Percentiles rank a stretch among this genome's conserved stretches.
Conservation (phyloP, 2,329 filamentous ascomycete genomes). For the Pseudogymnoascus sp. region DNA sequence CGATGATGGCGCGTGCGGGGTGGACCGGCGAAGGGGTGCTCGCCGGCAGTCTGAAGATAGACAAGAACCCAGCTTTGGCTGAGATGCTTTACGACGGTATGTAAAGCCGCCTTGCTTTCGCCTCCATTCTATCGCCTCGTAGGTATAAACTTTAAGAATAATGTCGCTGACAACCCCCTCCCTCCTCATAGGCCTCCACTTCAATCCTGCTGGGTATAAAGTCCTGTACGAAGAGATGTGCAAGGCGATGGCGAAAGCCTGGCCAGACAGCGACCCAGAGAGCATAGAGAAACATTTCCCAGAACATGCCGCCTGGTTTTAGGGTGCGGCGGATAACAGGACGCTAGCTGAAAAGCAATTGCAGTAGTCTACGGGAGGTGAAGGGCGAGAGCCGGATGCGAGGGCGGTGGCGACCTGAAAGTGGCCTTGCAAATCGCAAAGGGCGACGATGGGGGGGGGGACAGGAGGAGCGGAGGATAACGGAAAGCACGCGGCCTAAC, state of each 20-base stretch:
- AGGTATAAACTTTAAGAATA: conserved; percentile 17
- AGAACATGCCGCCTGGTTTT: not conserved
- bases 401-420: not conserved
- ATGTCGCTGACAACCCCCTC: conserved; percentile 32
- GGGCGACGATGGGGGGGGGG: not conserved
- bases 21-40: conserved; percentile 44
- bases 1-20: conserved; percentile 65
- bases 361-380: not conserved
- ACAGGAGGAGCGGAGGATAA: not conserved
- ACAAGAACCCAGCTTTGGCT: not conserved
- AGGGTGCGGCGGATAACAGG: not conserved
- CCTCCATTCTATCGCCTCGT: conserved; percentile 33
- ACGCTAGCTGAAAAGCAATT: not conserved
- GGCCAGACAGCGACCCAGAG: conserved; percentile 24
- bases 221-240: conserved; percentile 44
- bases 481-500: not conserved
- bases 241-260: conserved; percentile 43
- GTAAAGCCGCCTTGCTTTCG: not conserved
- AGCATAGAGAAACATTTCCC: conserved; percentile 3
- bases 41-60: not conserved
- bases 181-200: conserved; percentile 55
- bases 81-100: conserved; percentile 23
- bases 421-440: not conserved
- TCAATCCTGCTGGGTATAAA: conserved; percentile 47
- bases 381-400: not conserved